Base-by-base conservation (phyloP, 1,284 basidiomycete species). In the Meira nashicola region DNA sequence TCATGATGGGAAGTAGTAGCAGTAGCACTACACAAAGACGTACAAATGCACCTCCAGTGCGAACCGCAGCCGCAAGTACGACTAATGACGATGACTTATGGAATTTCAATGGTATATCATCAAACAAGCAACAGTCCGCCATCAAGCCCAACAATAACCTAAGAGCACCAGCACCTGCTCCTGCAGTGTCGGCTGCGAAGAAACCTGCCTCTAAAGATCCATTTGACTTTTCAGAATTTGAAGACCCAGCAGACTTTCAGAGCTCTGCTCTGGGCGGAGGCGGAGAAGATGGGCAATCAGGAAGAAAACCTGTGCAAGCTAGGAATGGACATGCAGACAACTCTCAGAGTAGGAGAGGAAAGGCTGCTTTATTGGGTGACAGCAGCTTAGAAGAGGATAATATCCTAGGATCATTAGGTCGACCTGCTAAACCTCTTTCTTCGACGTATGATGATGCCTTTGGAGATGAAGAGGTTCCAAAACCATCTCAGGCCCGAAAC, bases 351-450 rank as follows among this genome's bases (percentile, higher is more conserved):
- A 33, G 28, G 28, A 33, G 28, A 33, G 2, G 40, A 57, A 23
- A 33, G 39, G 15, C 19, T 9, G 14, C 1, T 15, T 19, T 41
- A 21, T 57, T 44, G 14, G 33, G 54, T 33, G 28, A 52, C 17
- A 56, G 23, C 49, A 60, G 39, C 46, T 39, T 56, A 11, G 37
- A 57, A 17, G 47, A 61, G 14, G 71, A 68, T 41, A 69, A 73
- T 51, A 66, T 76, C 19, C 63, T 76, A 2, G 74, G 74, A 4
- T 68, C 60, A 10, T 60, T 77, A 12, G 69, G 64, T 33, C 64
- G 72, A 11, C 92, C n/a, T 11, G 53, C 37, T 15, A 39, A 46
- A 38, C 28, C 50, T 14, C 8, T 39, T 21, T 33, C 40, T 14
- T 54, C 1, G 48, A 25, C 14, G 8, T 33, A 4, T 8, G 28